These are phyloP conservation scores for Sabuloglossum arenarium DNA, from an alignment of 495 filamentous ascomycete genomes.

Conservation along the genomic window DNA sequence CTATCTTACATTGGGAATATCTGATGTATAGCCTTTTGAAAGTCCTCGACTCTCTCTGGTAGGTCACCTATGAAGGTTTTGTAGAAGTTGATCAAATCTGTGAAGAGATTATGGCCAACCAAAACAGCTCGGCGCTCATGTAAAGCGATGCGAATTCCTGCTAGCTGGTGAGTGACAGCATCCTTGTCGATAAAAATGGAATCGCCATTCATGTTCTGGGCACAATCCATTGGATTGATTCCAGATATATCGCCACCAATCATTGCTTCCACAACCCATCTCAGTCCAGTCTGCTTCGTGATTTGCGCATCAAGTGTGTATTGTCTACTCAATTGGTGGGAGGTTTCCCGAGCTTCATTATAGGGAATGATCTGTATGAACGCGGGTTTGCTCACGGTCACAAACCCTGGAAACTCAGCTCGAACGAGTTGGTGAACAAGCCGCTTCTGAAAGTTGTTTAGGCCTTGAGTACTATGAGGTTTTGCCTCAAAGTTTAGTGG, in stretches of 20 bases:
- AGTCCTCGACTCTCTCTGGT: constrained; percentile 38
- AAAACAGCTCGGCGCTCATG: constrained; percentile 29
- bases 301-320: constrained; percentile 23
- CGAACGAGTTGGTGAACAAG: constrained; percentile 49
- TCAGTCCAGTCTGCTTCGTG: constrained; percentile 33
- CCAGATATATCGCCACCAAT: constrained; percentile 31
- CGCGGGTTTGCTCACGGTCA: constrained; percentile 21
- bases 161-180: constrained; percentile 13
- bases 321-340: constrained; percentile 18
- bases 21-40: constrained; percentile 28
- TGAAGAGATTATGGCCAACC: constrained; percentile 61
- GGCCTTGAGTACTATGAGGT: background rate
- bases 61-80: constrained; percentile 44
- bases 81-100: constrained; percentile 53
- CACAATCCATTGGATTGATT: constrained; percentile 22
- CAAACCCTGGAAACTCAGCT: constrained; percentile 36
- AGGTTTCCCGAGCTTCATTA: constrained; percentile 27
- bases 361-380: constrained; percentile 31
- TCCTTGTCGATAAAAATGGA: constrained; percentile 13
- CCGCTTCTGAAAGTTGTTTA: constrained; percentile 34
- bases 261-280: constrained; percentile 52
- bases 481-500: background rate
- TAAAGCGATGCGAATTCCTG: constrained; percentile 19
- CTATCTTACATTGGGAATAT: constrained; percentile 33
- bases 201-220: constrained; percentile 9